Evolutionary conservation across 129 eudicot genomes (phyloP).

Genomic region (Kitagawia praeruptora): DNA sequence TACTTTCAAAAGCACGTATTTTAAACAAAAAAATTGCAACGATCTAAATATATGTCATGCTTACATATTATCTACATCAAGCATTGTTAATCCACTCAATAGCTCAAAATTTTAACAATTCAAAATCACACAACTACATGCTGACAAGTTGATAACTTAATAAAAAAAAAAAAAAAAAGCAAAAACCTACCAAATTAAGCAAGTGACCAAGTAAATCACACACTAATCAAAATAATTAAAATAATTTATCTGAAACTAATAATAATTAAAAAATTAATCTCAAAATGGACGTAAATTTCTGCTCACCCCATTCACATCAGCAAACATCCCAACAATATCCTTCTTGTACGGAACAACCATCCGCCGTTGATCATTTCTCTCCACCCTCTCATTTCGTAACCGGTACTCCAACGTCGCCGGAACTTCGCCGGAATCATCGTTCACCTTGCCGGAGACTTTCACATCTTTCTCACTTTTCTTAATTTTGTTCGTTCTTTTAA

Average conservation of each 20-base stretch:
- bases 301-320: conserved; percentile 37
- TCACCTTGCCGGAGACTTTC: not conserved
- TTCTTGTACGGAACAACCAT: conserved; percentile 36
- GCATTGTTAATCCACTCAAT: not conserved
- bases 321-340: conserved; percentile 39
- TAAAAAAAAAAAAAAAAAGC: not conserved
- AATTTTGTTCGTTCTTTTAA: not conserved
- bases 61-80: not conserved
- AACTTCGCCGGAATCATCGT: conserved; percentile 2
- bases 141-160: not conserved
- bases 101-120: not conserved
- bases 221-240: no score
- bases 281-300: conserved; percentile 40
- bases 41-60: not conserved
- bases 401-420: conserved; percentile 14
- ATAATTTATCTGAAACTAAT: conserved; percentile 6
- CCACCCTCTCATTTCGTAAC: conserved; percentile 15
- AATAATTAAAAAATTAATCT: not conserved
- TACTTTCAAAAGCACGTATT: no score
- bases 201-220: not conserved
- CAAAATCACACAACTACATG: not conserved
- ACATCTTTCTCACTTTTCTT: conserved; percentile 7
- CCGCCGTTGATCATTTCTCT: conserved; percentile 28
- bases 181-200: not conserved
- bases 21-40: no score